Base-by-base conservation (phyloP, 208 protist genomes). In the Acanthamoeba lenticulata region DNA sequence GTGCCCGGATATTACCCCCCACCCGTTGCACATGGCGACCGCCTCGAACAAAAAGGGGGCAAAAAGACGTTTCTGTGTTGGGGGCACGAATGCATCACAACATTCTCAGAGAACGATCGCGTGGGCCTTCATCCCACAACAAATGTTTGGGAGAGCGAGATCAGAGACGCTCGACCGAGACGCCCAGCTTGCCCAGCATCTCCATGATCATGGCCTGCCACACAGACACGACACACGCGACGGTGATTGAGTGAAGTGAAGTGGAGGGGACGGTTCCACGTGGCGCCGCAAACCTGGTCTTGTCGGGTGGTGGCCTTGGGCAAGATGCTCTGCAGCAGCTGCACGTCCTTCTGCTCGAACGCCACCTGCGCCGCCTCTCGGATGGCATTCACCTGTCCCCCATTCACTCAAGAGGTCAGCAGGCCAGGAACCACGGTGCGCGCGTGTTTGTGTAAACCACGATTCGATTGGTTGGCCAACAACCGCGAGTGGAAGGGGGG, bases 311-410 rank as follows among this genome's bases (percentile, higher is more conserved):
- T 52, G 11, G 47, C 74, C 83, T 95, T 94, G 67, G 40, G 69
- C 44, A 74, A 49, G 27, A 96, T 79, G 3, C 74, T 34, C 57
- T 95, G 38, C 45, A 96, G 79, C 36, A 92, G 36, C 36, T 95
- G 90, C n/a, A 65, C 29, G 86, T 95, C 91, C 62, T 96, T 95
- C 3, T 67, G 79, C 52, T 94, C 89, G 72, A 83, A 83, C 13
- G 94, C 94, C 24, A 47, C 88, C 7, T 96, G 94, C 3, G 86
- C 95, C 60, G 95, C 95, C 52, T 95, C 94, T 40, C 45, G 45
- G 2, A 83, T 69, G 0, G 60, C 60, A 11, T 36, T n/a, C 13
- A 74, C 38, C n/a, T 62, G 47, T 19, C 5, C n/a, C n/a, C n/a
- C n/a, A n/a, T n/a, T n/a, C 45, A 49, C 9, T n/a, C 57, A 27